Base-by-base conservation (phyloP, 2,329 filamentous ascomycete genomes). In the Beauveria medogensis region DNA sequence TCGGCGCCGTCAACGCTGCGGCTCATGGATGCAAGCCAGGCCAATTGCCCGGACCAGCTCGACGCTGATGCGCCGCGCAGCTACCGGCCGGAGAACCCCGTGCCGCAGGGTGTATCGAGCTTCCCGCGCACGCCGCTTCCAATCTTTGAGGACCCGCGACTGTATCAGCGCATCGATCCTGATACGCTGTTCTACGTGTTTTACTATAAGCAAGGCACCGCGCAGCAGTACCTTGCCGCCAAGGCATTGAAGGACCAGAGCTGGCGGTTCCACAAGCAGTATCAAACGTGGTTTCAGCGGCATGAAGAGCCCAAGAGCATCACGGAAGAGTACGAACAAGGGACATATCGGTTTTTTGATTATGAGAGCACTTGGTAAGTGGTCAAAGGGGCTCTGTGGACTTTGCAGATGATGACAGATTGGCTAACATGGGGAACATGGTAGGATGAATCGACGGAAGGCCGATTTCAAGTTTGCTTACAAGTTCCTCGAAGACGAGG, bases 181-280 rank as follows among this genome's bases (percentile, higher is more conserved):
- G 94, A 99, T 71, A 96, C 93, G 34, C 81, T 99, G 10, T 99
- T 99, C 76, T 99, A 99, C 76, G 90, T 96, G 51, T 99, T 99
- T 77, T 99, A 99, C 80, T 99, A 99, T 79, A 91, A 93, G 67
- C 94, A 99, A 75, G 92, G 92, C 28, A 92, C 92, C 1, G 92
- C 96, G 68, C 92, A 97, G 73, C 94, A 99, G 73, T 97, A 92
- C 71, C 82, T 97, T 62, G 92, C 94, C 1, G 94, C 94, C 16
- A 96, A 96, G 75, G 91, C 94, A n/a, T 79, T 99, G 57, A 99
- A 99, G 77, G 90, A 93, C 66, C 94, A 99, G 75, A 97, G 92
- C 75, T 99, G 94, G 94, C 85, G 94, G 61, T 99, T 99, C 74
- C 94, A 99, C 78, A 99, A 99, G 80, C 94, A 97, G 74, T 99